These are phyloP conservation scores for Trypanosoma scelopori DNA, from an alignment of 208 protist species.

Conservation along the genomic window DNA sequence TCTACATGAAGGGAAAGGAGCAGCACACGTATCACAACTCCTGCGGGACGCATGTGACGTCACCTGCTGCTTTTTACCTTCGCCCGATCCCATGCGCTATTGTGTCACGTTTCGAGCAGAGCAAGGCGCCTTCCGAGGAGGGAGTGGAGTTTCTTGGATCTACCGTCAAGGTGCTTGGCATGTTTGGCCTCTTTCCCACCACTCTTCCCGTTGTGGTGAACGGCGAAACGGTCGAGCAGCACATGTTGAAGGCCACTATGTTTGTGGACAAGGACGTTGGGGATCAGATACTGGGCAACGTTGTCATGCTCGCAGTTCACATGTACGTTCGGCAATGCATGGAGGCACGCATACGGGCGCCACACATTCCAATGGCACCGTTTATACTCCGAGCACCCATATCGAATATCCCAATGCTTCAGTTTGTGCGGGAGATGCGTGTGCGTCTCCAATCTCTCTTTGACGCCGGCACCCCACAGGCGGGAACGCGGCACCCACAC, in stretches of 20 bases:
- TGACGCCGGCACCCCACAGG: conserved; percentile 55
- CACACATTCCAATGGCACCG: conserved; percentile 60
- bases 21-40: conserved; percentile 36
- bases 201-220: conserved; percentile 35
- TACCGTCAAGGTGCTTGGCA: conserved; percentile 77
- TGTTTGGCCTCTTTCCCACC: conserved; percentile 73
- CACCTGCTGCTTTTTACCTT: conserved; percentile 60
- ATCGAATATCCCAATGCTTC: conserved; percentile 77
- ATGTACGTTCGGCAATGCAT: conserved; percentile 83
- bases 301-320: conserved; percentile 71
- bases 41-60: conserved; percentile 45
- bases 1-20: conserved; percentile 48
- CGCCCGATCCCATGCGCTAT: conserved; percentile 78
- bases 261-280: conserved; percentile 84
- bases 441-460: conserved; percentile 60
- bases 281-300: conserved; percentile 78
- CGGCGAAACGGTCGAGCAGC: conserved; percentile 39
- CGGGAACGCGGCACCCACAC: conserved; percentile 32
- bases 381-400: conserved; percentile 60
- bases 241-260: conserved; percentile 80
- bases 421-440: conserved; percentile 77
- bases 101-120: conserved; percentile 51
- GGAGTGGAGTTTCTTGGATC: conserved; percentile 56
- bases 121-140: conserved; percentile 34
- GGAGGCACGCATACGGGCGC: conserved; percentile 47